A percentile compares a stretch with the other conserved stretches of the same genome.
These are phyloP conservation scores for Cupressus sempervirens DNA, from an alignment of 75 land plant genomes.

Conservation along the genomic window DNA sequence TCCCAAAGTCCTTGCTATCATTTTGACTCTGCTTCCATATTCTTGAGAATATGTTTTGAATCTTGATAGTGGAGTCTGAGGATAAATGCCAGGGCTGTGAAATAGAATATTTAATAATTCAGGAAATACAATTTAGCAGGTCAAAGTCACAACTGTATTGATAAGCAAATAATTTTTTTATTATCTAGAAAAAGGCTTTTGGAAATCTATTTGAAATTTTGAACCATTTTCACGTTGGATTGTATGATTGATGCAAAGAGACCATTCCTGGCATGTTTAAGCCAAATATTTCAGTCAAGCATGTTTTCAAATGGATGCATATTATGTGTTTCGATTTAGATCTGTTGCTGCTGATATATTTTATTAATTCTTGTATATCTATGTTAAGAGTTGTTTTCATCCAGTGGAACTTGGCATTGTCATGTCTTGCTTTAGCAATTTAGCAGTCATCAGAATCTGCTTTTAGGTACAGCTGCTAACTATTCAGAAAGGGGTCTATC, in stretches of 20 bases:
- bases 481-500: background rate
- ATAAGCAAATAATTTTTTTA: background rate
- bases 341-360: slow-evolving; percentile 3
- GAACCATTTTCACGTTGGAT: background rate
- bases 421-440: background rate
- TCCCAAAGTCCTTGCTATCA: background rate
- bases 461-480: background rate
- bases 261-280: background rate
- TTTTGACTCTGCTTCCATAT: background rate
- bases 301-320: background rate
- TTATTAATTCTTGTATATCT: background rate
- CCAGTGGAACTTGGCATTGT: background rate
- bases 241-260: background rate
- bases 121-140: background rate
- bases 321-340: background rate
- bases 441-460: background rate
- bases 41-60: background rate
- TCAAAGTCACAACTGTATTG: background rate
- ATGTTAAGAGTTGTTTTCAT: background rate
- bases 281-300: background rate
- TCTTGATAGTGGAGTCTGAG: background rate
- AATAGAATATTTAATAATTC: background rate
- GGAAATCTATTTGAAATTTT: too few species aligned
- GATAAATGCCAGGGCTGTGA: background rate
- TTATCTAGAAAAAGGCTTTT: background rate